Conservation (phyloP, 345 rosid species). For the Dovyalis caffra region DNA sequence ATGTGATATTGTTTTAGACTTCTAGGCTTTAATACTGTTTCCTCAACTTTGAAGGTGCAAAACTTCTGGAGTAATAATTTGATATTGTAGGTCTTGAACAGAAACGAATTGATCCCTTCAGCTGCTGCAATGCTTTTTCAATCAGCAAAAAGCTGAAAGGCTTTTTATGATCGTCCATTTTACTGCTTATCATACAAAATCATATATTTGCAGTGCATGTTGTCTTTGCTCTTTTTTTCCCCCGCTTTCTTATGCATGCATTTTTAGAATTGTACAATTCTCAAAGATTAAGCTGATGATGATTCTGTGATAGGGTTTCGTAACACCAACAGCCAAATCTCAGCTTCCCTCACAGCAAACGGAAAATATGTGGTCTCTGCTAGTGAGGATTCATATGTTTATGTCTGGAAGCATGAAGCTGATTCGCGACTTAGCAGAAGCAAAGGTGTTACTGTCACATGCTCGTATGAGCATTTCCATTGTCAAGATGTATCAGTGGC, state of each 20-base stretch:
- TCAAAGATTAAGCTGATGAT: constrained; percentile 11
- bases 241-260: not conserved
- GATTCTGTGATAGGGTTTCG: constrained; percentile 71
- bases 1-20: not conserved
- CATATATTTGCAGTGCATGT: not conserved
- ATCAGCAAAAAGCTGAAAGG: not conserved
- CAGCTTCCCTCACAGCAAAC: constrained; percentile 71
- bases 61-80: not conserved
- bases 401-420: constrained; percentile 85
- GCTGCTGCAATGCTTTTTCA: not conserved
- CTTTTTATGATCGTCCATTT: not conserved
- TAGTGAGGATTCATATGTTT: constrained; percentile 94
- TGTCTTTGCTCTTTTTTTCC: not conserved
- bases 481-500: constrained; percentile 89
- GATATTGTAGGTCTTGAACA: not conserved
- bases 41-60: not conserved
- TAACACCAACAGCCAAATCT: constrained; percentile 84
- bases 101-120: not conserved
- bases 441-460: constrained; percentile 65
- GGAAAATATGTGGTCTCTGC: constrained; percentile 89
- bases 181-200: not conserved
- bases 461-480: constrained; percentile 79
- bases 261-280: constrained; percentile 15
- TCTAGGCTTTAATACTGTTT: not conserved
- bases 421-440: constrained; percentile 70